phyloP scores from a whole-genome alignment of 2,329 filamentous ascomycete genomes.

The Epichloe aotearoae region DNA sequence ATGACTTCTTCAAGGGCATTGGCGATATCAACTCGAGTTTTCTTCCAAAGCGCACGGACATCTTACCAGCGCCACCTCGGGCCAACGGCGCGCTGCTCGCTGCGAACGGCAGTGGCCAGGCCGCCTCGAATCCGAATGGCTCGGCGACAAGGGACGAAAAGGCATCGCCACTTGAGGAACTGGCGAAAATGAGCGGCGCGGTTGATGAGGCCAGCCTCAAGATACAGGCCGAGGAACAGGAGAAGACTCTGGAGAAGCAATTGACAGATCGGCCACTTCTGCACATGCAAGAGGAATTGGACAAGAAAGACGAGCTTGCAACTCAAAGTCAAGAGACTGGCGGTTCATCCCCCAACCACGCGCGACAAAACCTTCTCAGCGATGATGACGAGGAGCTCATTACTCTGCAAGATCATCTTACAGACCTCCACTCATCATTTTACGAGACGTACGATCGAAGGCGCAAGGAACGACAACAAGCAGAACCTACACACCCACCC shows the following conservation, averaged over 20 bases:
- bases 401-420: conserved; percentile 63
- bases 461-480: conserved; percentile 21
- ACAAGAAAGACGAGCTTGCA: conserved; percentile 51
- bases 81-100: conserved; percentile 11
- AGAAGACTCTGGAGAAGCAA: conserved; percentile 77
- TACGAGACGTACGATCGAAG: conserved; percentile 68
- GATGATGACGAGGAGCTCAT: conserved; percentile 79
- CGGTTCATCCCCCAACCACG: conserved; percentile 21
- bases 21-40: conserved; percentile 99
- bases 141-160: conserved; percentile 12
- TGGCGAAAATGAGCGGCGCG: conserved; percentile 62
- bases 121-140: neutral
- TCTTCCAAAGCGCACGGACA: conserved; percentile 61
- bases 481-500: conserved; percentile 21
- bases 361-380: conserved; percentile 63
- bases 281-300: conserved; percentile 84
- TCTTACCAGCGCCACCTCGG: conserved; percentile 23
- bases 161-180: conserved; percentile 49
- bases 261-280: conserved; percentile 76
- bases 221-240: conserved; percentile 71
- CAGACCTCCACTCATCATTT: conserved; percentile 63
- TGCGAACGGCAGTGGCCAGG: neutral
- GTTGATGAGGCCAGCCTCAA: conserved; percentile 56
- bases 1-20: conserved; percentile 96
- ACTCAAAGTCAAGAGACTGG: conserved; percentile 14